Conservation (phyloP, 2,329 filamentous ascomycete species). For the Remersonia thermophila region DNA sequence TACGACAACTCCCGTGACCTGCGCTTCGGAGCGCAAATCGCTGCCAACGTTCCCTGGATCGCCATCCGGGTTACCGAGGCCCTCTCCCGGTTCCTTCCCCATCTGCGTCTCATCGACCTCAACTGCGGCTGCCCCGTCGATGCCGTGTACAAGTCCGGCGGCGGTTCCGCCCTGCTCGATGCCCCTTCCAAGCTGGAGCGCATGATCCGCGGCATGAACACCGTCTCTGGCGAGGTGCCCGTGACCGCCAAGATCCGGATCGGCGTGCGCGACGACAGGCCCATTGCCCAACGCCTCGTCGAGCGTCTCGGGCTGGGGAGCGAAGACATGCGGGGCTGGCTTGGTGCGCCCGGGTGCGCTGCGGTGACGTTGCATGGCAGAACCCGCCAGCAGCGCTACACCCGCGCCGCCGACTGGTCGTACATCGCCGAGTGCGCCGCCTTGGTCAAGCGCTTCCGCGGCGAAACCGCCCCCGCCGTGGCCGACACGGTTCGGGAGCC, state of each 20-base stretch:
- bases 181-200: constrained; percentile 78
- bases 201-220: constrained; percentile 92
- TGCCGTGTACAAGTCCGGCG: constrained; percentile 76
- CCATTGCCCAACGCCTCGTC: constrained; percentile 69
- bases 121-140: constrained; percentile 98
- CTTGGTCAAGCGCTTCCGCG: constrained; percentile 63
- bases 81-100: constrained; percentile 62
- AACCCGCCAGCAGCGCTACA: constrained; percentile 89
- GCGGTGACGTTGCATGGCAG: constrained; percentile 94
- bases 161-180: constrained; percentile 87
- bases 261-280: constrained; percentile 68
- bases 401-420: constrained; percentile 79
- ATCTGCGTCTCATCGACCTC: constrained; percentile 80
- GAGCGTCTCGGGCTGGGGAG: constrained; percentile 74
- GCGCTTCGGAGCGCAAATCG: constrained; percentile 86
- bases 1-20: constrained; percentile 78
- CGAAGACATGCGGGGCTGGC: constrained; percentile 53
- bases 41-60: constrained; percentile 82
- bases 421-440: constrained; percentile 88
- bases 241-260: constrained; percentile 93
- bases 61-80: constrained; percentile 81
- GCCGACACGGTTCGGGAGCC: constrained; percentile 68
- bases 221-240: constrained; percentile 77
- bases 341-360: constrained; percentile 73
- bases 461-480: constrained; percentile 50